These are phyloP conservation scores for Kwoniella europaea DNA, from an alignment of 768 basidiomycete species.

Conservation along the genomic window DNA sequence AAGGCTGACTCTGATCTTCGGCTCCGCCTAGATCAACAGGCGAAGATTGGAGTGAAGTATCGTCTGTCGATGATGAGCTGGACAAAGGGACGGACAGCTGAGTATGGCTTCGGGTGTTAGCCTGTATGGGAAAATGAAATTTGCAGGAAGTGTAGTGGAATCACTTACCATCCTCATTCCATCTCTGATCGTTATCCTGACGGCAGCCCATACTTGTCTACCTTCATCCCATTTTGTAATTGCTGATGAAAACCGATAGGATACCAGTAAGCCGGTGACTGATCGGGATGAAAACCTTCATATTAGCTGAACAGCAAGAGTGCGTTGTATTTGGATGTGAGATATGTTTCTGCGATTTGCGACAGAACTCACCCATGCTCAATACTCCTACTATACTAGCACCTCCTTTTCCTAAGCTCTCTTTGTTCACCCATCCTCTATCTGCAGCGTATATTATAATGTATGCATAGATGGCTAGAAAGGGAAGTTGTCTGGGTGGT, in stretches of 20 bases:
- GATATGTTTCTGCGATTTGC: neutral
- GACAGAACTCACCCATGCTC: conserved; percentile 48
- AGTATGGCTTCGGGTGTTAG: no score
- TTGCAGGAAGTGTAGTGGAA: neutral
- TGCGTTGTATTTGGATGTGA: neutral
- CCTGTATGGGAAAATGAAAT: no score
- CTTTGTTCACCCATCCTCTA: conserved; percentile 33
- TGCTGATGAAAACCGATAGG: conserved; percentile 52
- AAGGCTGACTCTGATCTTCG: neutral
- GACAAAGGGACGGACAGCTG: conserved; percentile 9
- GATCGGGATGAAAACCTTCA: neutral
- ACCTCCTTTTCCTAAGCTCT: conserved; percentile 38
- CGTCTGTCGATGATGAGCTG: neutral
- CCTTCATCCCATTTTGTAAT: conserved; percentile 56
- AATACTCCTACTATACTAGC: conserved; percentile 47
- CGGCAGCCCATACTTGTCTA: conserved; percentile 52
- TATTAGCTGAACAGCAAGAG: neutral
- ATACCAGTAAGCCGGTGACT: conserved; percentile 55
- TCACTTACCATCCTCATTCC: conserved; percentile 51
- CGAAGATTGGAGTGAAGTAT: conserved; percentile 13
- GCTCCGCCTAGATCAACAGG: conserved; percentile 24
- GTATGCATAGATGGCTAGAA: conserved; percentile 44
- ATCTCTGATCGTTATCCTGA: conserved; percentile 46
- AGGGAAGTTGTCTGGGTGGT: conserved; percentile 47
- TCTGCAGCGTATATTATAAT: conserved; percentile 33